Percentiles rank a stretch among this genome's conserved stretches.
These are phyloP conservation scores for Salix koriyanagi DNA, from an alignment of 345 rosid genomes.

Conservation along the genomic window DNA sequence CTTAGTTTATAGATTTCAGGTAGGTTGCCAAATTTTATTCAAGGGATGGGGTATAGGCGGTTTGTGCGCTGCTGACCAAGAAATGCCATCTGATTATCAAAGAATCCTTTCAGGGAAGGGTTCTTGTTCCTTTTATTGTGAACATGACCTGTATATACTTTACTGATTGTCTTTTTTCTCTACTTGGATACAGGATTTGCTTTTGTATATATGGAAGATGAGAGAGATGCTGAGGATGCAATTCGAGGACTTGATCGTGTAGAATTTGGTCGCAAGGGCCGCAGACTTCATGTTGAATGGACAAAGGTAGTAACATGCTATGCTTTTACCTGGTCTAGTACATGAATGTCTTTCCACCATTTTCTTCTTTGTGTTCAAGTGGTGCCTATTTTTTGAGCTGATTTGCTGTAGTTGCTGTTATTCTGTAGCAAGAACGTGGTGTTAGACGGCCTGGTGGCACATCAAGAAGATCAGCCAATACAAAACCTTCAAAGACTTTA, in stretches of 20 bases:
- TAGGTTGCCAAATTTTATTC: conserved; percentile 40
- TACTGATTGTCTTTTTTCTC: neutral
- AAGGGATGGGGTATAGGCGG: conserved; percentile 30
- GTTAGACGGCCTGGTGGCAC: conserved; percentile 51
- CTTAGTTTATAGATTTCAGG: conserved; percentile 59
- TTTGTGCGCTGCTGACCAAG: conserved; percentile 25
- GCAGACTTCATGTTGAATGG: conserved; percentile 97
- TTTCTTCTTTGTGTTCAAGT: neutral
- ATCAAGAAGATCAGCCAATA: conserved; percentile 56
- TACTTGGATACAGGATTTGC: conserved; percentile 60
- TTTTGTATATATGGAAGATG: conserved; percentile 92
- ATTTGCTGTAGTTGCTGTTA: neutral
- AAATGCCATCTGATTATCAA: conserved; percentile 19
- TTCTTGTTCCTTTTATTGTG: conserved; percentile 4
- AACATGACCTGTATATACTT: neutral
- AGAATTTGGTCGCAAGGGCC: conserved; percentile 88
- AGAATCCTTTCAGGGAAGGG: conserved; percentile 41
- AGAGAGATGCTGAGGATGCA: conserved; percentile 98
- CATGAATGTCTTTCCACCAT: neutral
- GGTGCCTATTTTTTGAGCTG: neutral
- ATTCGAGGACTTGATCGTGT: conserved; percentile 76
- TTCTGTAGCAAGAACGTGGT: conserved; percentile 75
- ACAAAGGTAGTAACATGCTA: conserved; percentile 55
- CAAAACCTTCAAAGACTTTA: conserved; percentile 83
- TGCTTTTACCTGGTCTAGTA: neutral